Conservation (phyloP, 192 early-diverging fungal genomes). For the Funneliformis geosporum region DNA sequence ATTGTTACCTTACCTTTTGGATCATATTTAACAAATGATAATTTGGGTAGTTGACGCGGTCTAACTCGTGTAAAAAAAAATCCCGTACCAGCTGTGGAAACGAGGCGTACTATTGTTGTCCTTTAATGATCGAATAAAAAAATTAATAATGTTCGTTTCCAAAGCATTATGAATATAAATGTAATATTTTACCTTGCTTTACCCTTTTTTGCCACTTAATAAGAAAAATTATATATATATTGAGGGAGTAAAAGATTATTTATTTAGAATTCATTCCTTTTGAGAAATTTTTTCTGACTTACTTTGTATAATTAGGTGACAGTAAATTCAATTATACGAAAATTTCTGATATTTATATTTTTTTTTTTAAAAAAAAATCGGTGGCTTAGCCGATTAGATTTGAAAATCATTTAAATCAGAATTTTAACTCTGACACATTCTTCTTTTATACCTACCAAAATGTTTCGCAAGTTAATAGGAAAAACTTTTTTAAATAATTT, state of each 20-base stretch:
- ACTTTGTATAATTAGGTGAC: neutral
- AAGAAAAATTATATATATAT: neutral
- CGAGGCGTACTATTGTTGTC: constrained; percentile 81
- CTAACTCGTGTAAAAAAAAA: constrained; percentile 85
- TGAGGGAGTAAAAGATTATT: too few species aligned
- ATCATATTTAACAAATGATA: constrained; percentile 93
- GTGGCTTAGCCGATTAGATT: neutral
- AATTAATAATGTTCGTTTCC: neutral
- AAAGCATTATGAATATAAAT: neutral
- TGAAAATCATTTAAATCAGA: neutral
- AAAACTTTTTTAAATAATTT: neutral
- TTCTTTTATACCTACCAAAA: neutral
- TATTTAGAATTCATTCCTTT: too few species aligned
- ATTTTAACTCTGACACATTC: neutral
- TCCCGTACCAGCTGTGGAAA: constrained; percentile 89
- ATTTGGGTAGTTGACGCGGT: constrained; percentile 75
- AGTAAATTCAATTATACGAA: too few species aligned
- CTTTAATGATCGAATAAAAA: constrained; percentile 40
- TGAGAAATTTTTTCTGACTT: neutral
- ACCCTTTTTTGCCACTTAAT: constrained; percentile 77
- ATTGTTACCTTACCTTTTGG: constrained; percentile 64
- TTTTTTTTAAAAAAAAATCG: neutral
- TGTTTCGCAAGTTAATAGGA: neutral
- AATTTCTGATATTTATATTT: neutral
- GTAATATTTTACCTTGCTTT: constrained; percentile 60